Conservation (phyloP, 768 basidiomycete species). For the Boletus tomentosulus region DNA sequence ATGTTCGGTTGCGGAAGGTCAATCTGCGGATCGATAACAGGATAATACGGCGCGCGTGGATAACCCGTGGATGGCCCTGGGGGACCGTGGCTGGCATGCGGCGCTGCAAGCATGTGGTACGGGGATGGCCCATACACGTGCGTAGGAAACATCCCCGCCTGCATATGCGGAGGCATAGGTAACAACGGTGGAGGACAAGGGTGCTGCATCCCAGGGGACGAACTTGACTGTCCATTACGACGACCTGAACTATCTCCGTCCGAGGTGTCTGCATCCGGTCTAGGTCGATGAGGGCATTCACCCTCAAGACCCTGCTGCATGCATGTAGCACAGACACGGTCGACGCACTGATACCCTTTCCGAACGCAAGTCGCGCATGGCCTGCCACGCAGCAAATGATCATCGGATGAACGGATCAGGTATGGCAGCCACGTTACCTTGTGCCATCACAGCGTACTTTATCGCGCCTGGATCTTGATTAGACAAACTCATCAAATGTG, state of each 20-base stretch:
- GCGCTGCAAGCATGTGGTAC: conserved; percentile 27
- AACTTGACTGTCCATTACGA: conserved; percentile 1
- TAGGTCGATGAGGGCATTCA: conserved; percentile 42
- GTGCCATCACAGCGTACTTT: conserved; percentile 60
- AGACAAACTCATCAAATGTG: conserved; percentile 8
- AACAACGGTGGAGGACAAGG: conserved; percentile 12
- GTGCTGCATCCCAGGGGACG: conserved; percentile 2
- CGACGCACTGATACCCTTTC: conserved; percentile 50
- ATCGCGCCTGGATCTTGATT: conserved; percentile 43
- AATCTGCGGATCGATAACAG: conserved; percentile 39
- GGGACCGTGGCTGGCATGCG: conserved; percentile 16
- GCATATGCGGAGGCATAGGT: conserved; percentile 14
- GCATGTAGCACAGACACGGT: conserved; percentile 45
- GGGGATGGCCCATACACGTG: conserved; percentile 27
- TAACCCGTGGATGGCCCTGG: conserved; percentile 26
- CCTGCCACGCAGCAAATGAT: conserved; percentile 27
- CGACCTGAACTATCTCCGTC: conserved; percentile 21
- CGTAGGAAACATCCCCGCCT: conserved; percentile 20
- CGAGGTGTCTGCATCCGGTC: conserved; percentile 20
- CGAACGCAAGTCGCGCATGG: conserved; percentile 49
- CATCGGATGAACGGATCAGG: conserved; percentile 1
- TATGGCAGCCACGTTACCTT: conserved; percentile 35
- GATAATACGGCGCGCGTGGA: conserved; percentile 33
- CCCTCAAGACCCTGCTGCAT: conserved; percentile 40
- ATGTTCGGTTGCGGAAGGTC: conserved; percentile 29